Evolutionary conservation across 768 basidiomycete species (phyloP), one percentile per base, ranked within the genome.

Genomic region (Imleria badia): DNA sequence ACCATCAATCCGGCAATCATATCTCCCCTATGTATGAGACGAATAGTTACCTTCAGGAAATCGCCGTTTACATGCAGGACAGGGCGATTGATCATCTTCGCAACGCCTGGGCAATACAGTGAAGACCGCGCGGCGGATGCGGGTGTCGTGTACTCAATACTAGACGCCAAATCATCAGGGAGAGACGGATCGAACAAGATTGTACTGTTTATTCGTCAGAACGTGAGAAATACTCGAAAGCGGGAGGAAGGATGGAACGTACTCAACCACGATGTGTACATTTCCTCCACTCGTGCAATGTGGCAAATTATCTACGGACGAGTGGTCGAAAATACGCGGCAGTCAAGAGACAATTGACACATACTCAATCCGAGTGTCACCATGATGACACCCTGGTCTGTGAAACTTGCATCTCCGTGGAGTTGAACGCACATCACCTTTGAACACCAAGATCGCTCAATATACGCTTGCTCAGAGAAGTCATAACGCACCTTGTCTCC

Each of bases 51-150:
- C 91, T 80, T 96, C 92, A 0, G 92, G 91, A 67, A 75, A 67
- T 97, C 94, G 6, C 94, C 94, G 59, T 95, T 97, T 55, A 94
- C 91, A 57, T 96, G 94, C 19, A 96, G 67, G 5, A 95, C 83
- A 1, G 94, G 94, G 0, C 90, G 85, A 54, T 91, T 87, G 61
- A 94, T 86, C 87, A 91, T 91, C 73, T 95, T 95, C 6, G 87
- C 91, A 35, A 91, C 75, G 66, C 93, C 91, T 1, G 91, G 91
- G 64, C 90, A 94, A 65, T 97, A 97, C 33, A 90, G 65, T 0
- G 89, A 92, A 1, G 93, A 94, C 8, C 94, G 82, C 14, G 91
- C 89, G 46, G 80, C 82, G 0, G 89, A 85, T 0, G 91, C 89
- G 0, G 92, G 93, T 0, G 94, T 95, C 0, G 94, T 95, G 61